phyloP scores from a whole-genome alignment of 441 rosid genomes.

The Syzygium malaccense region DNA sequence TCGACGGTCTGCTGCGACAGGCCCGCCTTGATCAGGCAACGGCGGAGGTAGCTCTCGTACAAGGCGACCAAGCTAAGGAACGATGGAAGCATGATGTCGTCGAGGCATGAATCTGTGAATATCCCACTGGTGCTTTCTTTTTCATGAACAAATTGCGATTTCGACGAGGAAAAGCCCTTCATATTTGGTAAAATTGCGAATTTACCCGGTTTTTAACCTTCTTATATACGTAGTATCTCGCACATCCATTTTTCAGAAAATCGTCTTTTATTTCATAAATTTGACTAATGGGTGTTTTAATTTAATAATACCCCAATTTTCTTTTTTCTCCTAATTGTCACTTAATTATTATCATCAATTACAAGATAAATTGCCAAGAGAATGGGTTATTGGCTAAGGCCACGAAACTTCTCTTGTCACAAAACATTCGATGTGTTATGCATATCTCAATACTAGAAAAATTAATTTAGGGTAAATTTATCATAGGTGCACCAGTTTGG shows the following conservation, averaged over 20 bases:
- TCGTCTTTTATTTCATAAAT: background rate
- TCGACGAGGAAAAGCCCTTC: background rate
- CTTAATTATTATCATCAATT: background rate
- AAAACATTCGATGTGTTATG: too few relatives aligned
- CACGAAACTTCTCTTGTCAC: background rate
- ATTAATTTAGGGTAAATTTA: too few relatives aligned
- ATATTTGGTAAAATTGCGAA: background rate
- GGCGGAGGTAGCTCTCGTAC: constrained; percentile 56
- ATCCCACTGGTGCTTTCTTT: background rate
- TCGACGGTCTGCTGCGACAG: constrained; percentile 29
- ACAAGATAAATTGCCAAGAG: background rate
- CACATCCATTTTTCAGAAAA: background rate
- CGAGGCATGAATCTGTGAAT: background rate
- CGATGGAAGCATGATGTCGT: background rate
- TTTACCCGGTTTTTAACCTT: background rate
- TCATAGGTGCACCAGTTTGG: too few relatives aligned
- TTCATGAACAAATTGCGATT: background rate
- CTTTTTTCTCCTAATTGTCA: background rate
- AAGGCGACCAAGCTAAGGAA: constrained; percentile 49
- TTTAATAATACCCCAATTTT: background rate
- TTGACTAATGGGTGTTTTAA: background rate
- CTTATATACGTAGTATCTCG: background rate
- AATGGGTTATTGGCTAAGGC: background rate
- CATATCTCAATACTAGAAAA: too few relatives aligned
- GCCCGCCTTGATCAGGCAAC: constrained; percentile 54